phyloP scores from a whole-genome alignment of 2,329 filamentous ascomycete genomes.

The Trichoderma guizhouense region DNA sequence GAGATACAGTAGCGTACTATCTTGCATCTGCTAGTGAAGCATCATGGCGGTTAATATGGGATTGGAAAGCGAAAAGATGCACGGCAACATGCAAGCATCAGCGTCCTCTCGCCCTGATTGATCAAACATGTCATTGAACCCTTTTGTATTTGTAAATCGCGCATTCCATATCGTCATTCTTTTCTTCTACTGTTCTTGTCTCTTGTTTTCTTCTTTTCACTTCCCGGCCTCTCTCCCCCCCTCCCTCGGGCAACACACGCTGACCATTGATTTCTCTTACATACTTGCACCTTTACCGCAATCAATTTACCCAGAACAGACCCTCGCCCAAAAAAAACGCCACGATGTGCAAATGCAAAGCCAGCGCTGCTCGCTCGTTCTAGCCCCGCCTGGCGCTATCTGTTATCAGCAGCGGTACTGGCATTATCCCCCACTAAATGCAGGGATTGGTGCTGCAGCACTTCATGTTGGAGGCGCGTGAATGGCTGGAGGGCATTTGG shows the following conservation, averaged over 20 bases:
- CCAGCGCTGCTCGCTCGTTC: background rate
- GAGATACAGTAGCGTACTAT: background rate
- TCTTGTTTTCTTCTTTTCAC: background rate
- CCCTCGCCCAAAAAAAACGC: background rate
- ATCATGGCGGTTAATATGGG: constrained; percentile 4
- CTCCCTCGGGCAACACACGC: background rate
- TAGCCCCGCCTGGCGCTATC: constrained; percentile 7
- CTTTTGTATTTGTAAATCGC: background rate
- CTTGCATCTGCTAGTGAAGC: constrained; percentile 5
- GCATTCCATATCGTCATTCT: background rate
- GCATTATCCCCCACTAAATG: constrained; percentile 4
- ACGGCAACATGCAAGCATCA: background rate
- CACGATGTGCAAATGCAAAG: background rate
- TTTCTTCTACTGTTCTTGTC: background rate
- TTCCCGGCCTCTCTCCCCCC: background rate
- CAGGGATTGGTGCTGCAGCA: constrained; percentile 14
- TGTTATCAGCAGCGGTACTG: constrained; percentile 8
- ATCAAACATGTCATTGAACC: background rate
- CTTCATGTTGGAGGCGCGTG: constrained; percentile 8
- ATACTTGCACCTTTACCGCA: background rate
- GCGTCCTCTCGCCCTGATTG: background rate
- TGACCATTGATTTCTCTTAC: constrained; percentile 9
- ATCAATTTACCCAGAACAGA: constrained; percentile 7
- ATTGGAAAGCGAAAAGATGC: background rate
- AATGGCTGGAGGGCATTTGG: background rate